Percentiles rank a stretch among this genome's conserved stretches.
phyloP scores from a whole-genome alignment of 805 yeast species.

The Pichia ethanolica region DNA sequence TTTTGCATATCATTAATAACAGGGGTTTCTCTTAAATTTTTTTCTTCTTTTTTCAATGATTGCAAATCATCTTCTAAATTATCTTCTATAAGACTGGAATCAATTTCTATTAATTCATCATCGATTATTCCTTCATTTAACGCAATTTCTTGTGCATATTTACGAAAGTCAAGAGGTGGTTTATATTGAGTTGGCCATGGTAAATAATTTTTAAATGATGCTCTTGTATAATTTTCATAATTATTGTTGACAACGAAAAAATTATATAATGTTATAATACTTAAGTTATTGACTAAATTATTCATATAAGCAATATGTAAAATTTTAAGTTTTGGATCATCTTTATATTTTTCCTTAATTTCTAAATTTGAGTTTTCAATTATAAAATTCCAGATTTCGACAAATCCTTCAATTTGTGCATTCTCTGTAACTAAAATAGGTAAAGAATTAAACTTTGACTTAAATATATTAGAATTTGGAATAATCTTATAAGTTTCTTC shows the following conservation, averaged over 20 bases:
- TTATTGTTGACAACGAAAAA: slow-evolving; percentile 48
- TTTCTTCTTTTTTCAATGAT: slow-evolving; percentile 22
- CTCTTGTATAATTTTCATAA: slow-evolving; percentile 54
- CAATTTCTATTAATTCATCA: slow-evolving; percentile 22
- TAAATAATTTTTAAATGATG: slow-evolving; percentile 41
- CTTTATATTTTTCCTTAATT: neutral
- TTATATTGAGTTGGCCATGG: slow-evolving; percentile 74
- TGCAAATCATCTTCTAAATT: slow-evolving; percentile 13
- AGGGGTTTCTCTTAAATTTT: slow-evolving; percentile 21
- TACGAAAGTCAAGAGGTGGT: slow-evolving; percentile 45
- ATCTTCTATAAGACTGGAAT: slow-evolving; percentile 11
- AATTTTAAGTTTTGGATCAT: neutral
- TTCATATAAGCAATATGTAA: neutral
- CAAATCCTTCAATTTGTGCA: slow-evolving; percentile 3
- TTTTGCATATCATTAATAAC: slow-evolving; percentile 23
- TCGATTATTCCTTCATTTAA: slow-evolving; percentile 27
- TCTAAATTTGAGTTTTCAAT: neutral
- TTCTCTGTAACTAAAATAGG: slow-evolving; percentile 35
- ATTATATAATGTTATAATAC: slow-evolving; percentile 35
- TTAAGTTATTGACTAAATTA: neutral
- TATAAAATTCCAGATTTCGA: slow-evolving; percentile 4
- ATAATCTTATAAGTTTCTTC: slow-evolving; percentile 28
- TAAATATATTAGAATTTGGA: slow-evolving; percentile 51
- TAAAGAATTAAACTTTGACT: slow-evolving; percentile 40
- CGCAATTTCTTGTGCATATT: slow-evolving; percentile 27